phyloP scores from a whole-genome alignment of 2,329 filamentous ascomycete genomes.

The Boeremia lycopersici region DNA sequence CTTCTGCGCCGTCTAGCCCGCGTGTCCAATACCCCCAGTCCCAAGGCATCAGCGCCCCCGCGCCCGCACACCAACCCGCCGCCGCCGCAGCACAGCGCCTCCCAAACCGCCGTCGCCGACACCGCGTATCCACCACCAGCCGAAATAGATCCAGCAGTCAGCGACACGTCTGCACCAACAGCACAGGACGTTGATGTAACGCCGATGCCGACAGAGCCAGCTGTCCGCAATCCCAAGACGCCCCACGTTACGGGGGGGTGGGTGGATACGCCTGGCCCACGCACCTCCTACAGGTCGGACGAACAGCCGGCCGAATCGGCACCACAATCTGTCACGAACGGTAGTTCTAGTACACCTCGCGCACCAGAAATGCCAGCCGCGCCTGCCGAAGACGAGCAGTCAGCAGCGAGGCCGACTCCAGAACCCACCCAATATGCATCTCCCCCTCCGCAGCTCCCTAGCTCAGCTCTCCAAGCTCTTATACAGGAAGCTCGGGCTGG shows the following conservation, averaged over 20 bases:
- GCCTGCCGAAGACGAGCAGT: conserved; percentile 5
- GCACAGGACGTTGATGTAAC: conserved; percentile 31
- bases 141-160: background rate
- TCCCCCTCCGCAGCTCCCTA: conserved; percentile 34
- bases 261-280: conserved; percentile 54
- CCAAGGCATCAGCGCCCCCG: conserved; percentile 33
- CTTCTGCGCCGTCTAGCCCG: conserved; percentile 54
- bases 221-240: conserved; percentile 45
- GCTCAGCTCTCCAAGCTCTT: conserved; percentile 49
- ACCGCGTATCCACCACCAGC: background rate
- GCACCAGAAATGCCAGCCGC: conserved; percentile 14
- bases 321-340: conserved; percentile 28
- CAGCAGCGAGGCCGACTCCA: conserved; percentile 1
- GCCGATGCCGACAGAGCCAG: conserved; percentile 33
- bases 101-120: conserved; percentile 15
- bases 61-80: conserved; percentile 32
- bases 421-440: background rate
- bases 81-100: conserved; percentile 21
- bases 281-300: conserved; percentile 23
- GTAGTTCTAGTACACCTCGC: conserved; percentile 21
- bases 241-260: conserved; percentile 56
- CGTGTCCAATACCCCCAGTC: conserved; percentile 55
- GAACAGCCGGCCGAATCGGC: conserved; percentile 5
- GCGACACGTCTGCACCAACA: conserved; percentile 6
- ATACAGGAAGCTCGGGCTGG: conserved; percentile 46